Base-by-base conservation (phyloP, 164 flowering plant species). In the Echeveria elegans region DNA sequence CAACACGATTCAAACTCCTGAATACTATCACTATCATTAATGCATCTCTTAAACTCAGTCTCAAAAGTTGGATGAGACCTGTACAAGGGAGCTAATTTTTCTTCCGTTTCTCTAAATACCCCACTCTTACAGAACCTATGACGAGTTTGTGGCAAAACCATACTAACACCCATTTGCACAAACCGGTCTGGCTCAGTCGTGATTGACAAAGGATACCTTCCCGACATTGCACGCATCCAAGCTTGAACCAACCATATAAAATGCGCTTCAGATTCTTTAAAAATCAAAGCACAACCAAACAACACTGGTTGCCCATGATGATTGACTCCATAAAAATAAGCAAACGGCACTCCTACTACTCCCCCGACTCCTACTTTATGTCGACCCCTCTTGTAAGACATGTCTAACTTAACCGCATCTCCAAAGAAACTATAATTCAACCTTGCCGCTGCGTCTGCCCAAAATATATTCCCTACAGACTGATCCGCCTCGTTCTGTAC, bases 271-370 rank as follows among this genome's bases (percentile, higher is more conserved):
- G 79, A 71, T 28, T 78, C 81, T 67, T 78, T 76, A 19, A 72
- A 52, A 65, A 78, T 69, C 52, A 80, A 71, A 7, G 79, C 81
- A 68, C 81, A 80, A n/a, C 83, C 83, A 69, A 80, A 76, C 73
- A 80, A 69, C 23, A 78, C 81, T 4, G 83, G 81, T 67, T 80
- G 81, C 11, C 81, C 81, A 74, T 80, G 83, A 71, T 80, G 81
- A 66, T 80, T 80, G 1, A 76, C 15, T 45, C 83, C 83, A 78
- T n/a, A 66, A 47, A 80, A 78, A 15, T 81, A 45, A 11, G 78
- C 81, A 70, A 80, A 78, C 7, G 81, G 81, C 47, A 43, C 47
- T 43, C 47, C 47, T 1, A 80, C 77, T 50, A 73, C 47, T 24
- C 53, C 74, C n/a, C n/a, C n/a, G n/a, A n/a, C n/a, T n/a, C n/a